Evolutionary conservation across 106 monocot genomes (phyloP).

Genomic region (Chionographis japonica): DNA sequence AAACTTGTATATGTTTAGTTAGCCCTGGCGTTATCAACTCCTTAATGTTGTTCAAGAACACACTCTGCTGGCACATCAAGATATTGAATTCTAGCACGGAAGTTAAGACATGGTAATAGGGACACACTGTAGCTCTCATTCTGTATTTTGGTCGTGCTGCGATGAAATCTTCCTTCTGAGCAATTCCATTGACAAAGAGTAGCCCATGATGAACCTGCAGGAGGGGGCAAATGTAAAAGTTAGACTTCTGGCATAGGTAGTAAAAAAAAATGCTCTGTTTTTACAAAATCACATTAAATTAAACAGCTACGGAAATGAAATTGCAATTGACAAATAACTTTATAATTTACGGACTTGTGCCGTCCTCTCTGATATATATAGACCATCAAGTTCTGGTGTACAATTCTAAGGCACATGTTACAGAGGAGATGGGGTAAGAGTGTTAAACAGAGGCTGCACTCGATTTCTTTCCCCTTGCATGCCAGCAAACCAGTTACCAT

Average conservation of each 20-base stretch:
- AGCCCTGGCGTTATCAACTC: slow-evolving; percentile 9
- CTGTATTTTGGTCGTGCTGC: slow-evolving; percentile 11
- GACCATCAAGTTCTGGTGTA: too few relatives aligned
- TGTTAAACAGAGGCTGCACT: too few relatives aligned
- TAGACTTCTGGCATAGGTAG: background rate
- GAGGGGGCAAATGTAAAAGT: background rate
- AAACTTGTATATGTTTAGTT: background rate
- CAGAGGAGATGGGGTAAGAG: too few relatives aligned
- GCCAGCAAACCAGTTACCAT: too few relatives aligned
- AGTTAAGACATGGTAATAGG: background rate
- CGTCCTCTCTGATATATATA: too few relatives aligned
- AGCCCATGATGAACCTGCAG: slow-evolving; percentile 16
- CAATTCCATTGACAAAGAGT: slow-evolving; percentile 23
- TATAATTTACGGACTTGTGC: too few relatives aligned
- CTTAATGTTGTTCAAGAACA: slow-evolving; percentile 32
- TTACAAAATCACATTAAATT: too few relatives aligned
- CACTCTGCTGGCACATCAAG: slow-evolving; percentile 6
- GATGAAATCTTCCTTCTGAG: slow-evolving; percentile 15
- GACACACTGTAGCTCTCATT: slow-evolving; percentile 14
- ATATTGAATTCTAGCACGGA: background rate
- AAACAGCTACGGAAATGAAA: too few relatives aligned
- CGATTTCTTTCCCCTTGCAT: too few relatives aligned
- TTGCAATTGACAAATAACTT: too few relatives aligned
- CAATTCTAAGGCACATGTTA: too few relatives aligned
- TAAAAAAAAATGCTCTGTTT: too few relatives aligned